These are phyloP conservation scores for Termitomyces sp. DNA, from an alignment of 768 basidiomycete genomes.

Conservation along the genomic window DNA sequence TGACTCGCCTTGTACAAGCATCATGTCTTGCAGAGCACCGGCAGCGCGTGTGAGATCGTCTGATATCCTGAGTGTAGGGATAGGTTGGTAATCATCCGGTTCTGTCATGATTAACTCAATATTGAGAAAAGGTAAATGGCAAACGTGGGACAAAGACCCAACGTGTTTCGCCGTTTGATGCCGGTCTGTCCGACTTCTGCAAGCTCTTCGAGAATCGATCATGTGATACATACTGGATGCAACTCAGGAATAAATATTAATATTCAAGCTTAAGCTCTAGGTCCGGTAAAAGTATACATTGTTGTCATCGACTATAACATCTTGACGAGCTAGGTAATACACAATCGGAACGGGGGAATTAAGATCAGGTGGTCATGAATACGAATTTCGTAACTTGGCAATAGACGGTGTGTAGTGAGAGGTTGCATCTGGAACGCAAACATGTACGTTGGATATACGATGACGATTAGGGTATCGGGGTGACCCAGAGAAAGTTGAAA, in stretches of 20 bases:
- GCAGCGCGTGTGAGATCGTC: conserved; percentile 46
- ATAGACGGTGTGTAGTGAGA: conserved; percentile 4
- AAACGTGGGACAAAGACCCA: conserved; percentile 11
- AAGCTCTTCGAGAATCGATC: background rate
- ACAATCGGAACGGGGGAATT: conserved; percentile 12
- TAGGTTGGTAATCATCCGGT: conserved; percentile 16
- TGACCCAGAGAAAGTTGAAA: background rate
- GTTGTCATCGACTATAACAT: conserved; percentile 14
- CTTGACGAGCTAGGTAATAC: conserved; percentile 28
- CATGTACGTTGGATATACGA: conserved; percentile 16
- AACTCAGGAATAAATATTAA: background rate
- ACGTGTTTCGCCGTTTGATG: conserved; percentile 9
- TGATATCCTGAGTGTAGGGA: conserved; percentile 27
- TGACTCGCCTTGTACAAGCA: conserved; percentile 29
- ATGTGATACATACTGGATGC: conserved; percentile 10
- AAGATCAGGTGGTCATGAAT: conserved; percentile 20
- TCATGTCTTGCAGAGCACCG: conserved; percentile 45
- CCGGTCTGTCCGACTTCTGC: background rate
- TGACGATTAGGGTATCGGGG: conserved; percentile 15
- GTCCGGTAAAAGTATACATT: conserved; percentile 4
- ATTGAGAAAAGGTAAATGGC: conserved; percentile 3
- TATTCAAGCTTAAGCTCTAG: background rate
- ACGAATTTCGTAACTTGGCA: conserved; percentile 17
- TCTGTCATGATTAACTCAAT: conserved; percentile 17
- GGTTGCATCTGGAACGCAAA: conserved; percentile 8